phyloP scores from a whole-genome alignment of 2,329 filamentous ascomycete genomes.

The Ophiostoma sp. region DNA sequence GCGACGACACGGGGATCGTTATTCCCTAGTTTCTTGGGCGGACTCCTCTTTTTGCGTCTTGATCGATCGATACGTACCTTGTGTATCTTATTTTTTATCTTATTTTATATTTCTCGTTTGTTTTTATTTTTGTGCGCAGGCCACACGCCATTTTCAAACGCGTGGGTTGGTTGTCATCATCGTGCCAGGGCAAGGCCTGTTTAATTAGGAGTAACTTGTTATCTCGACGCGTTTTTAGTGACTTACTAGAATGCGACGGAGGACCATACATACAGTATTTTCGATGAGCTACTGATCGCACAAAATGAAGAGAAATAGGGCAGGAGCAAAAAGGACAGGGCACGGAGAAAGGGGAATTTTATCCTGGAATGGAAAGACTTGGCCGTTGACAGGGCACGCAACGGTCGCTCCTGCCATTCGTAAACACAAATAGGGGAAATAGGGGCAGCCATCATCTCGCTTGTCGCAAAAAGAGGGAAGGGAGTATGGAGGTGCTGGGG shows the following conservation, averaged over 20 bases:
- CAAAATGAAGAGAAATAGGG: slow-evolving; percentile 5
- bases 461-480: neutral
- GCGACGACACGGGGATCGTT: neutral
- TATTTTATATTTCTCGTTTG: neutral
- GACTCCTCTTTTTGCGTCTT: neutral
- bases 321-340: neutral
- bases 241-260: neutral
- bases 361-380: neutral
- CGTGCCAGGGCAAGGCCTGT: slow-evolving; percentile 7
- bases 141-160: neutral
- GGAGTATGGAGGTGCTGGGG: neutral
- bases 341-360: neutral
- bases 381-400: neutral
- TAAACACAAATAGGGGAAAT: neutral
- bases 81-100: neutral
- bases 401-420: neutral
- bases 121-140: slow-evolving; percentile 20
- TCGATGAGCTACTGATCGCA: neutral
- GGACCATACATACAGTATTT: neutral
- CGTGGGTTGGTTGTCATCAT: neutral
- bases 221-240: slow-evolving; percentile 21
- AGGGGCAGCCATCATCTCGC: neutral
- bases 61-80: neutral
- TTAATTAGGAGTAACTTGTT: neutral
- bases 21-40: slow-evolving; percentile 14